Base-by-base conservation (phyloP, 306 rosid genomes). In the Pterocarpus santalinus region DNA sequence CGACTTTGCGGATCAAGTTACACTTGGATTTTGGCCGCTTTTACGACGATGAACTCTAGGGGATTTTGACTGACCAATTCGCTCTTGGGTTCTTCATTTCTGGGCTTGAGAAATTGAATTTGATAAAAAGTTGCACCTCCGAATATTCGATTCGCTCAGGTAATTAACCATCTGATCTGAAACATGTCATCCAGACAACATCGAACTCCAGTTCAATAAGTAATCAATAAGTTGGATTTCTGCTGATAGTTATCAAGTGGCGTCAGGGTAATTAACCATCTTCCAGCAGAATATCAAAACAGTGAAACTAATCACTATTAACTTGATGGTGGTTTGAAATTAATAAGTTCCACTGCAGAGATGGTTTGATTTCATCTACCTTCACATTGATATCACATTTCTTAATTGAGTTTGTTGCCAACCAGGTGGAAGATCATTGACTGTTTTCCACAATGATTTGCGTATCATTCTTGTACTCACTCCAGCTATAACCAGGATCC, bases 401-500 rank as follows among this genome's bases (percentile, higher is more conserved):
- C 78, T 47, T 69, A 56, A 34, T 35, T 34, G 44, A 65, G 60
- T 80, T 67, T 38, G 34, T 17, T 44, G 10, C 72, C 72, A 66
- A 71, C 62, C 71, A 39, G 72, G 17, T 32, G 53, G 30, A 77
- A 16, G 56, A 55, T 81, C 22, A 60, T 73, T 65, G 82, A 44
- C 60, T 58, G 65, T 56, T 62, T 74, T 69, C 77, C 65, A 65
- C 4, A 57, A 55, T 16, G 15, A 39, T 38, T 53, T 79, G 87
- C 74, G 58, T 62, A 70, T 52, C 87, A 57, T 82, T 79, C 72
- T 77, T 83, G 73, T 43, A 53, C 65, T 89, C 92, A 32, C 89
- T 88, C 91, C 91, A 80, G 87, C 97, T 93, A 81, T 84, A 91
- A 76, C 97, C 96, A 32, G 94, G 92, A 81, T 86, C 80, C 86